phyloP scores from a whole-genome alignment of 176 grass and related monocot genomes.

The Typha latifolia region DNA sequence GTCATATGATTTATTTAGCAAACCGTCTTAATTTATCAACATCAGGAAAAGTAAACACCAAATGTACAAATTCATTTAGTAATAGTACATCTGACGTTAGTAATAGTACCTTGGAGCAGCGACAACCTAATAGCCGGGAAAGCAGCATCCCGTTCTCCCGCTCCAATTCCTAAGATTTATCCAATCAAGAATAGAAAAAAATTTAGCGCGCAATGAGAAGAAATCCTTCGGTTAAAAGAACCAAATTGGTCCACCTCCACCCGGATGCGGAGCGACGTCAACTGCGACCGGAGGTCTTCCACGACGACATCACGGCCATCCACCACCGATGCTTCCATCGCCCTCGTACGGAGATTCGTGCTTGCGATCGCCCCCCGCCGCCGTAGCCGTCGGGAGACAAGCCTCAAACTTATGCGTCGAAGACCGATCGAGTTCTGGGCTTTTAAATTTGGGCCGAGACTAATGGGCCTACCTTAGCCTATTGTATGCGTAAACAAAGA shows the following conservation, averaged over 20 bases:
- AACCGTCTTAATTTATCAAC: background rate
- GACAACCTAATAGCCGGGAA: constrained; percentile 36
- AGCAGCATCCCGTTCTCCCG: constrained; percentile 46
- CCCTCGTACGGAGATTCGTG: background rate
- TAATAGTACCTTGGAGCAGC: constrained; percentile 68
- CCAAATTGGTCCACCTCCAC: constrained; percentile 19
- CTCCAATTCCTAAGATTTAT: constrained; percentile 64
- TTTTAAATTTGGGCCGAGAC: too few relatives aligned
- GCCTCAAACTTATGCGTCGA: too few relatives aligned
- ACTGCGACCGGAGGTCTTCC: constrained; percentile 7
- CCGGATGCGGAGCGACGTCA: constrained; percentile 12
- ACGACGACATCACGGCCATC: background rate
- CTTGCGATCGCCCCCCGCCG: too few relatives aligned
- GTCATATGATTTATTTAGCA: background rate
- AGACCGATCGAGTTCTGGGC: too few relatives aligned
- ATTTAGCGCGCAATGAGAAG: background rate
- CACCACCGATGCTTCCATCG: background rate
- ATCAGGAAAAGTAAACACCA: too few relatives aligned
- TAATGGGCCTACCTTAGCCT: too few relatives aligned
- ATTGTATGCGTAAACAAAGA: too few relatives aligned
- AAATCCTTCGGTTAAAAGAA: too few relatives aligned
- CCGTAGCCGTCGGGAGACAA: too few relatives aligned
- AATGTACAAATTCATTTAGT: background rate
- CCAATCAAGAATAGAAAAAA: background rate
- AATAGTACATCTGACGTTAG: background rate